Percentiles rank a stretch among this genome's conserved stretches.
These are phyloP conservation scores for Herpotrichia juniperi DNA, from an alignment of 2,329 filamentous ascomycete species.

Conservation along the genomic window DNA sequence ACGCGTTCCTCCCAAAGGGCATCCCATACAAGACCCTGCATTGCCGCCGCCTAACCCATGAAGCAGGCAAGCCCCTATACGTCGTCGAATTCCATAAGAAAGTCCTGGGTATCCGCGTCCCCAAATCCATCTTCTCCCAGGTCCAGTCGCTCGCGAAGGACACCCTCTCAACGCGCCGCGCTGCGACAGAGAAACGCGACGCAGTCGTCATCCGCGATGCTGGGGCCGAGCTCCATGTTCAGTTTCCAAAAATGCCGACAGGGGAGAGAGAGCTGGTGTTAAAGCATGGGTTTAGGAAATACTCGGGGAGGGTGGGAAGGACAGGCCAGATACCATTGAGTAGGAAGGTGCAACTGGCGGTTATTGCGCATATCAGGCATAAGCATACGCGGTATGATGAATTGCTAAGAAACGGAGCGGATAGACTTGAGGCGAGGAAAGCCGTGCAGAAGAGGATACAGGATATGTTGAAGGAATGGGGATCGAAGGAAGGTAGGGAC, in stretches of 20 bases:
- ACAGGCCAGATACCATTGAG: conserved; percentile 46
- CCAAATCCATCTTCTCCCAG: conserved; percentile 42
- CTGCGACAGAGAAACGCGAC: conserved; percentile 44
- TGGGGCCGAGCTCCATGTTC: conserved; percentile 37
- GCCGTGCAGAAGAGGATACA: conserved; percentile 27
- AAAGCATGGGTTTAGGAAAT: conserved; percentile 53
- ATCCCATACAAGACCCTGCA: conserved; percentile 42
- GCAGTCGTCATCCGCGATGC: conserved; percentile 24
- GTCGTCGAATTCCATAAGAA: conserved; percentile 30
- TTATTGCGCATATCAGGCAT: conserved; percentile 58
- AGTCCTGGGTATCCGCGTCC: conserved; percentile 52
- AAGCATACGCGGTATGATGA: conserved; percentile 55
- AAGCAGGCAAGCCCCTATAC: conserved; percentile 32
- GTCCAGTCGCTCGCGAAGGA: conserved; percentile 47
- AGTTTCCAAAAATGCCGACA: conserved; percentile 52
- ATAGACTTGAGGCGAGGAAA: conserved; percentile 29
- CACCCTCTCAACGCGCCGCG: conserved; percentile 49
- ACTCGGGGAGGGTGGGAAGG: conserved; percentile 56
- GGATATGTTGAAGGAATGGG: conserved; percentile 31
- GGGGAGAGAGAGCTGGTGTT: conserved; percentile 44
- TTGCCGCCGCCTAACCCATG: conserved; percentile 37
- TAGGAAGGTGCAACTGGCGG: conserved; percentile 53
- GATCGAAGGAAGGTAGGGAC: conserved; percentile 25
- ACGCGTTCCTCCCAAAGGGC: conserved; percentile 42
- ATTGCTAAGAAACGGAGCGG: conserved; percentile 33